These are phyloP conservation scores for Metschnikowia henanensis DNA, from an alignment of 805 yeast species.

Conservation along the genomic window DNA sequence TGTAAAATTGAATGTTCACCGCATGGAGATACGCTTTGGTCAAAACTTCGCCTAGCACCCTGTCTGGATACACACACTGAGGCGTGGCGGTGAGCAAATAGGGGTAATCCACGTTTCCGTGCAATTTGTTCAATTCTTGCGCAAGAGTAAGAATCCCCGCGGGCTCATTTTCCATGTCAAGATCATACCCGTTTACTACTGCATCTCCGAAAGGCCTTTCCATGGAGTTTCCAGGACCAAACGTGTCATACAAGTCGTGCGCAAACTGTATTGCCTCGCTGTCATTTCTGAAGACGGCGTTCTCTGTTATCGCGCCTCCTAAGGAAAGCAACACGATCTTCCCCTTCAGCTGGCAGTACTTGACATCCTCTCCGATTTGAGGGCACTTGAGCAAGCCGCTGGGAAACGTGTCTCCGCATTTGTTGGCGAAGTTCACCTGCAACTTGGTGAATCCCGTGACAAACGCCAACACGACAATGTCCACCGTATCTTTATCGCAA, in stretches of 20 bases:
- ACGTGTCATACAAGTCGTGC: slow-evolving; percentile 37
- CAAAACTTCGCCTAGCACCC: slow-evolving; percentile 34
- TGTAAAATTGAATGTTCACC: slow-evolving; percentile 86
- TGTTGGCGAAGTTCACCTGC: slow-evolving; percentile 54
- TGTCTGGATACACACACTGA: slow-evolving; percentile 88
- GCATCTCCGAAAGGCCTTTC: slow-evolving; percentile 42
- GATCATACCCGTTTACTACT: slow-evolving; percentile 69
- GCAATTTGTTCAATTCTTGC: slow-evolving; percentile 21
- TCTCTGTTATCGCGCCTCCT: slow-evolving; percentile 57
- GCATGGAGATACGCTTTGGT: slow-evolving; percentile 67
- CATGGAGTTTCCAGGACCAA: slow-evolving; percentile 35
- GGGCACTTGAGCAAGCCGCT: slow-evolving; percentile 37
- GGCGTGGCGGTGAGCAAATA: slow-evolving; percentile 68
- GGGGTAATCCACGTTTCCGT: slow-evolving; percentile 5
- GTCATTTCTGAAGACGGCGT: slow-evolving; percentile 53
- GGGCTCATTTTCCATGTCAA: slow-evolving; percentile 56
- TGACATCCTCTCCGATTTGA: slow-evolving; percentile 16
- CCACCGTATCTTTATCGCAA: slow-evolving; percentile 70
- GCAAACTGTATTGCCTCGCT: slow-evolving; percentile 59
- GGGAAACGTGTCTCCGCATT: slow-evolving; percentile 40
- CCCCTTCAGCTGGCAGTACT: slow-evolving; percentile 14
- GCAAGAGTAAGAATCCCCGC: slow-evolving; percentile 36
- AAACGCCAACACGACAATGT: slow-evolving; percentile 72
- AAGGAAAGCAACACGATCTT: slow-evolving; percentile 16
- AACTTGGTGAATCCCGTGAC: slow-evolving; percentile 55